Percentiles rank a stretch among this genome's conserved stretches.
Evolutionary conservation across 176 grass and related monocot genomes (phyloP).

Genomic region (Juncus effusus): DNA sequence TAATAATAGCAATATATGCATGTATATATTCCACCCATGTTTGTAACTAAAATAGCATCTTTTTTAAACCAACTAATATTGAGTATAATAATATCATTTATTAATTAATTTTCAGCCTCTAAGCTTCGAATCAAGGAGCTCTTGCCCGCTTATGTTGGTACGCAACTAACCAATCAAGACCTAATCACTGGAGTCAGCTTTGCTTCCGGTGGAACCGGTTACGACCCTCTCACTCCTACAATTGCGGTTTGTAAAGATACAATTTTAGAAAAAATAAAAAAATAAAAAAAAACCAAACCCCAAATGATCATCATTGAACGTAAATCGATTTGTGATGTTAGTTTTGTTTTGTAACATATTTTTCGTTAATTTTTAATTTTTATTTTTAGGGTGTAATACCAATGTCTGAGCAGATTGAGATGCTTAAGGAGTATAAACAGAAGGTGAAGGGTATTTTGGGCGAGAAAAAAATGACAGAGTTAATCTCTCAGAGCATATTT

Average conservation of each 20-base stretch:
- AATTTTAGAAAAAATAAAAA: background rate
- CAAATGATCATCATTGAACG: background rate
- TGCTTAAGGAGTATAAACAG: slow-evolving; percentile 28
- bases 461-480: slow-evolving; percentile 5
- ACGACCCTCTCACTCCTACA: slow-evolving; percentile 52
- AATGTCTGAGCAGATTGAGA: slow-evolving; percentile 39
- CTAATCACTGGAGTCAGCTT: slow-evolving; percentile 73
- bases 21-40: background rate
- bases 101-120: slow-evolving; percentile 31
- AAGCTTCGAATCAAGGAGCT: slow-evolving; percentile 59
- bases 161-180: slow-evolving; percentile 34
- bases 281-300: background rate
- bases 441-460: slow-evolving; percentile 31
- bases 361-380: background rate
- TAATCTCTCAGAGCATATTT: slow-evolving; percentile 20
- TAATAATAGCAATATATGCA: slow-evolving; percentile 5
- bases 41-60: no score
- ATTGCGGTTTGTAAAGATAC: slow-evolving; percentile 26
- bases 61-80: no score
- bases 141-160: slow-evolving; percentile 50
- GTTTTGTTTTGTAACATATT: background rate
- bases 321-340: background rate
- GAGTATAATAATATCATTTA: background rate
- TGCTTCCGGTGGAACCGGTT: slow-evolving; percentile 66
- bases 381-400: slow-evolving; percentile 47